Evolutionary conservation across 768 basidiomycete species (phyloP).

Genomic region (Pleurotus djamor): DNA sequence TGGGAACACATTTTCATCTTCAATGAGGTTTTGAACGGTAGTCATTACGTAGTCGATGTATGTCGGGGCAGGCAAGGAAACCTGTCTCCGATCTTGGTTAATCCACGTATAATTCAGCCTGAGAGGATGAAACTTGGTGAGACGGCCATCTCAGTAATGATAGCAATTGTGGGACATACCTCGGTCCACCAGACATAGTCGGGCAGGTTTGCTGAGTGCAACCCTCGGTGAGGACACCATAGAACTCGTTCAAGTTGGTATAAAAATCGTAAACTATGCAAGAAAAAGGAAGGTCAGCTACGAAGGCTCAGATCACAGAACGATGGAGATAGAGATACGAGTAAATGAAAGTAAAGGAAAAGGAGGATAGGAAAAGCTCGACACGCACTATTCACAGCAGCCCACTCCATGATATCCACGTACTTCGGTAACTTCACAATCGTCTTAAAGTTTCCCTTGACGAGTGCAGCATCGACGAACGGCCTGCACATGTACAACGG

Average conservation of each 20-base stretch:
- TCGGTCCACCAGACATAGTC: constrained; percentile 86
- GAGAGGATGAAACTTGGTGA: background rate
- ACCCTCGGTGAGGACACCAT: constrained; percentile 89
- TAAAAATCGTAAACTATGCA: constrained; percentile 92
- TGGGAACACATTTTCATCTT: constrained; percentile 94
- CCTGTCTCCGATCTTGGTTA: constrained; percentile 86
- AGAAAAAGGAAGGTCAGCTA: background rate
- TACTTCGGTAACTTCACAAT: constrained; percentile 97
- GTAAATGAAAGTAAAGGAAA: background rate
- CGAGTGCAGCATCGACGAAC: constrained; percentile 92
- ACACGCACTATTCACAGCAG: constrained; percentile 85
- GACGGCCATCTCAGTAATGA: background rate
- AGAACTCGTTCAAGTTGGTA: constrained; percentile 95
- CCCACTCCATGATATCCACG: constrained; percentile 96
- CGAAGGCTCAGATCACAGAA: too few relatives aligned
- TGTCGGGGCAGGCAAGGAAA: constrained; percentile 87
- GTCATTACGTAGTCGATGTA: constrained; percentile 99
- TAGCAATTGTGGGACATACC: constrained; percentile 37
- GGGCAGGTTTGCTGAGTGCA: constrained; percentile 91
- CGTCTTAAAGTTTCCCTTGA: constrained; percentile 98
- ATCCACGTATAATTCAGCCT: constrained; percentile 96
- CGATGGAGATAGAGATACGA: background rate
- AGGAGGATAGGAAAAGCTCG: background rate
- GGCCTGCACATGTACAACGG: constrained; percentile 91
- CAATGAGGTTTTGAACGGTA: constrained; percentile 90